A percentile compares a stretch with the other conserved stretches of the same genome.
Conservation (phyloP, 2,329 filamentous ascomycete species). For the Aspergillus thermomutatus region DNA sequence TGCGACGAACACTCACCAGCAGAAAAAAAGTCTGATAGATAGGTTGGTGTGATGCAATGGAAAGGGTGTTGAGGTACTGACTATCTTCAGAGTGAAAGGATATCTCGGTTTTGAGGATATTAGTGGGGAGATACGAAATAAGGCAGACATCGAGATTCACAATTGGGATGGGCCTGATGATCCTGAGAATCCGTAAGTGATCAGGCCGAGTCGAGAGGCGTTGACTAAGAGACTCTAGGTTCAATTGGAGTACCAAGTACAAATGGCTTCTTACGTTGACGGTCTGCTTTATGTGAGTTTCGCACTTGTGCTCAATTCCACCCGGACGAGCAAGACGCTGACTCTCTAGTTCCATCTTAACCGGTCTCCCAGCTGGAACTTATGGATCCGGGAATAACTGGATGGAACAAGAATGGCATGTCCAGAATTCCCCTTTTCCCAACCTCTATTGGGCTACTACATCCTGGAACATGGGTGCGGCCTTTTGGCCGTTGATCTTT, state of each 20-base stretch:
- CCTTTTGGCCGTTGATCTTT: conserved; percentile 36
- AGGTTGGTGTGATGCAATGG: not conserved
- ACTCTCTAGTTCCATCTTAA: not conserved
- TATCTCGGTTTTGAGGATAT: not conserved
- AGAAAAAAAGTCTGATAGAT: not conserved
- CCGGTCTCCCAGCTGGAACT: not conserved
- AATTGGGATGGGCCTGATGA: not conserved
- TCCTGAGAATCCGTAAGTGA: not conserved
- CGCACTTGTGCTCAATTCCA: not conserved
- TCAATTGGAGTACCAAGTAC: not conserved
- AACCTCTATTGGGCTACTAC: conserved; percentile 34
- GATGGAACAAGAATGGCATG: not conserved
- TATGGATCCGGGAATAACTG: not conserved
- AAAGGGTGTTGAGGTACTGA: not conserved
- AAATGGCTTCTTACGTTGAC: not conserved
- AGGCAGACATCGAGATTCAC: not conserved
- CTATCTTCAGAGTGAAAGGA: not conserved
- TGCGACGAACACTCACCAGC: not conserved
- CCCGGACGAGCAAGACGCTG: not conserved
- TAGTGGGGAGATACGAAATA: not conserved
- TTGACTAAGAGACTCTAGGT: not conserved
- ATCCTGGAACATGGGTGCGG: conserved; percentile 39
- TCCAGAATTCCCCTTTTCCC: conserved; percentile 19
- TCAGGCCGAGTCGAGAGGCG: not conserved
- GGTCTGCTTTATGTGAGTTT: not conserved